Evolutionary conservation across 352 stramenopile genomes (phyloP), one percentile per base, ranked within the genome.

Genomic region (Phytophthora fragariaefolia): DNA sequence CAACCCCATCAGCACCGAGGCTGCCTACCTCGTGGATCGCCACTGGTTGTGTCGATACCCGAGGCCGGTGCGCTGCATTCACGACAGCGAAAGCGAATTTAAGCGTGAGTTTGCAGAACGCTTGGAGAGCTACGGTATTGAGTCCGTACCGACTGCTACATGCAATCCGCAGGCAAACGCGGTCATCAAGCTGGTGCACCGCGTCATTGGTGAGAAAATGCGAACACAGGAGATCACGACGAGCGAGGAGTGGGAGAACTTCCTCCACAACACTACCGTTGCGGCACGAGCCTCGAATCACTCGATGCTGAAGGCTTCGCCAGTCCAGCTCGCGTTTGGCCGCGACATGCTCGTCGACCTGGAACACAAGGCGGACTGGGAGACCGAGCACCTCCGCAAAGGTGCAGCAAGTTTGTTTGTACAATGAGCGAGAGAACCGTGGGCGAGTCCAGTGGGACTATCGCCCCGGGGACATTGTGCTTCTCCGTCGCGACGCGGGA

Each of bases 41-140:
- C 27, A 56, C n/a, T 63, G 56, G 56, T n/a, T 63, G 1, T 28
- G 10, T n/a, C 45, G 56, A 1, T 63, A 63, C 30, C 20, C 30
- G 8, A 4, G 20, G 0, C 20, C 55, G 6, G 27, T 47, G 1
- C 30, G 55, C 5, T 36, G 22, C 27, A 63, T 63, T 10, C 26
- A 32, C 17, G 56, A 56, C 10, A 18, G 28, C 2, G 56, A 27
- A 2, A 58, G 18, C 6, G 47, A 59, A 13, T 47, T 66, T 3
- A 63, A 60, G 20, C 23, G 17, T 4, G 49, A 56, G 12, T 56
- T 56, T 18, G 2, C 17, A 20, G 50, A 58, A 47, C 13, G 32
- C 3, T 20, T 58, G 12, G 27, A 62, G 10, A 62, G 54, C 42
- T 47, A 53, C 15, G 42, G 54, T 6, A 27, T 51, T 4, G 47